These are phyloP conservation scores for Venturia asperata DNA, from an alignment of 2,329 filamentous ascomycete species.

Conservation along the genomic window DNA sequence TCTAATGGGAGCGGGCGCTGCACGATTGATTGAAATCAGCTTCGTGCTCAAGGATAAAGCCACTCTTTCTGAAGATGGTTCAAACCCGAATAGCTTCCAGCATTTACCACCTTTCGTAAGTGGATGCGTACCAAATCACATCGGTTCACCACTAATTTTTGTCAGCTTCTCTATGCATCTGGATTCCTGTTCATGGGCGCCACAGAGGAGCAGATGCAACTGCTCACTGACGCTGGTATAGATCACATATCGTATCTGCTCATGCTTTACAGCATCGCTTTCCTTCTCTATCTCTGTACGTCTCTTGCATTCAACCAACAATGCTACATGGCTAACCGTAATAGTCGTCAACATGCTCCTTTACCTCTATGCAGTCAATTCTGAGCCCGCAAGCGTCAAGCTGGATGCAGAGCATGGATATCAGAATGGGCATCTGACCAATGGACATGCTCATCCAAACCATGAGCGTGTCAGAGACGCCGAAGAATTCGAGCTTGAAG, in stretches of 20 bases:
- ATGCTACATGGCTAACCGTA: neutral
- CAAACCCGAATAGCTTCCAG: slow-evolving; percentile 65
- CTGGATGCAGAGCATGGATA: slow-evolving; percentile 29
- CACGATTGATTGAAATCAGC: slow-evolving; percentile 82
- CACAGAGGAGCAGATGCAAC: slow-evolving; percentile 88
- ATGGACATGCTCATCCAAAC: slow-evolving; percentile 42
- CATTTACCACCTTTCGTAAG: slow-evolving; percentile 64
- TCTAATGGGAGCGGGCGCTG: slow-evolving; percentile 79
- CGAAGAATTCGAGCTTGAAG: slow-evolving; percentile 89
- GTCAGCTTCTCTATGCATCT: slow-evolving; percentile 76
- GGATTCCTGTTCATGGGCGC: slow-evolving; percentile 97
- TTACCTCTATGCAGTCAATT: slow-evolving; percentile 66
- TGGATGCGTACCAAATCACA: slow-evolving; percentile 23
- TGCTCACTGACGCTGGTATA: slow-evolving; percentile 66
- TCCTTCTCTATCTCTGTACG: slow-evolving; percentile 79
- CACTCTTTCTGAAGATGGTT: slow-evolving; percentile 58
- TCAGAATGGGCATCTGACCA: slow-evolving; percentile 29
- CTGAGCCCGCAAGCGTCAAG: slow-evolving; percentile 23
- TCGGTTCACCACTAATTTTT: slow-evolving; percentile 1
- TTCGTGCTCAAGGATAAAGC: slow-evolving; percentile 74
- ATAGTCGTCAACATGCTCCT: slow-evolving; percentile 75
- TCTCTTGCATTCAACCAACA: neutral
- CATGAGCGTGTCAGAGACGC: slow-evolving; percentile 65
- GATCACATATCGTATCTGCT: slow-evolving; percentile 89
- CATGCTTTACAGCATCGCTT: slow-evolving; percentile 83